Evolutionary conservation across 2,329 filamentous ascomycete genomes (phyloP).

Genomic region (Aspergillus thermomutatus): DNA sequence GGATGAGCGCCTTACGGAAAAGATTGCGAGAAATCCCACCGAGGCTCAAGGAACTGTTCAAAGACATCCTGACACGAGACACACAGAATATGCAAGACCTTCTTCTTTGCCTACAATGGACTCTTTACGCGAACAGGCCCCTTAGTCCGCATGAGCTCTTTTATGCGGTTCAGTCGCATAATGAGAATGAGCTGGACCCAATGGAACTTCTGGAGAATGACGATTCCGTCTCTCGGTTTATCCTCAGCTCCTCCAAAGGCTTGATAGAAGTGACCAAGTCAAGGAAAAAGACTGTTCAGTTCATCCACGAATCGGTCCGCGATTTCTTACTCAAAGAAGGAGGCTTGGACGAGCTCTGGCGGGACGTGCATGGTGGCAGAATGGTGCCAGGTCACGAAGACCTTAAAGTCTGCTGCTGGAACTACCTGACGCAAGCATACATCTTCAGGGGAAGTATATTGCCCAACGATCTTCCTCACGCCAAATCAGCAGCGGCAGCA

Average conservation of each 20-base stretch:
- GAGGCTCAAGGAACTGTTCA: conserved; percentile 48
- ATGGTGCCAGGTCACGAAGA: too few relatives aligned
- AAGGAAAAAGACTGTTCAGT: conserved; percentile 29
- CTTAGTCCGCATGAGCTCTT: neutral
- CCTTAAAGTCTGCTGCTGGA: too few relatives aligned
- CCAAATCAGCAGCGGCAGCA: too few relatives aligned
- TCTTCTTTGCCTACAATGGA: conserved; percentile 49
- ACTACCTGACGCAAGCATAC: too few relatives aligned
- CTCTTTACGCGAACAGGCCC: conserved; percentile 45
- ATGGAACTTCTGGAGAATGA: too few relatives aligned
- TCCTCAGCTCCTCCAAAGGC: conserved; percentile 29
- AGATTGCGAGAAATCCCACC: conserved; percentile 39
- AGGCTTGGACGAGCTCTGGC: conserved; percentile 26
- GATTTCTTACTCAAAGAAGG: conserved; percentile 31
- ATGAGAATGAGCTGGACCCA: too few relatives aligned
- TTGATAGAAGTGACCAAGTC: conserved; percentile 29
- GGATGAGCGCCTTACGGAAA: conserved; percentile 25
- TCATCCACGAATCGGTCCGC: conserved; percentile 37
- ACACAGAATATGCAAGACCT: conserved; percentile 38
- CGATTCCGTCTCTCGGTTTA: conserved; percentile 1
- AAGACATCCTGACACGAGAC: conserved; percentile 50
- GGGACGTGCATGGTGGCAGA: too few relatives aligned
- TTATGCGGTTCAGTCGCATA: neutral
- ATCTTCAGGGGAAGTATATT: too few relatives aligned
- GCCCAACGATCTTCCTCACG: too few relatives aligned